Conservation (phyloP, 352 stramenopile genomes). For the Paralagenidium karlingii region DNA sequence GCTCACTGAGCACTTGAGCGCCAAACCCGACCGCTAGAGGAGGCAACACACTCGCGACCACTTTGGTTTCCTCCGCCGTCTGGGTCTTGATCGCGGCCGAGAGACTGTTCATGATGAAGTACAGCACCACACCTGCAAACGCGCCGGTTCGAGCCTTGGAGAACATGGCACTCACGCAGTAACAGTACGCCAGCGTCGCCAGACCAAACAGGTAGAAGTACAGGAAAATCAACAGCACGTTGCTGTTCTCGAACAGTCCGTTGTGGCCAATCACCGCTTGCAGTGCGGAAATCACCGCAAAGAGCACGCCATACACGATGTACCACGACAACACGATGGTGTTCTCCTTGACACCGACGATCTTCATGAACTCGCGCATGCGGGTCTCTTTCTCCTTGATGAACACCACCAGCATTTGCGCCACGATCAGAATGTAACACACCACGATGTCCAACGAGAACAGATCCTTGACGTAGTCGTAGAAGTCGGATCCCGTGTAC, state of each 20-base stretch:
- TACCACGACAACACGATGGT: constrained; percentile 35
- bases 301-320: constrained; percentile 17
- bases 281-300: constrained; percentile 17
- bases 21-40: constrained; percentile 53
- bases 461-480: constrained; percentile 33
- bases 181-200: constrained; percentile 17
- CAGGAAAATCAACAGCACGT: constrained; percentile 11
- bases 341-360: constrained; percentile 62
- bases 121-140: constrained; percentile 17
- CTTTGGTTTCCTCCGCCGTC: constrained; percentile 25
- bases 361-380: constrained; percentile 68
- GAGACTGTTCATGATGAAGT: constrained; percentile 53
- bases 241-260: constrained; percentile 18
- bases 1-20: constrained; percentile 37
- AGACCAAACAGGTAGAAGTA: constrained; percentile 18
- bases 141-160: constrained; percentile 16
- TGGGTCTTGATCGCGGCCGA: constrained; percentile 20
- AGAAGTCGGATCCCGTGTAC: constrained; percentile 46
- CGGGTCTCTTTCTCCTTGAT: constrained; percentile 70
- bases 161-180: constrained; percentile 20
- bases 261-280: constrained; percentile 10
- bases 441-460: constrained; percentile 66
- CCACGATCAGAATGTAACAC: constrained; percentile 58
- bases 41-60: constrained; percentile 30
- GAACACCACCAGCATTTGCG: constrained; percentile 45